A percentile compares a stretch with the other conserved stretches of the same genome.
phyloP scores from a whole-genome alignment of 768 basidiomycete genomes.

The Suillus discolor region DNA sequence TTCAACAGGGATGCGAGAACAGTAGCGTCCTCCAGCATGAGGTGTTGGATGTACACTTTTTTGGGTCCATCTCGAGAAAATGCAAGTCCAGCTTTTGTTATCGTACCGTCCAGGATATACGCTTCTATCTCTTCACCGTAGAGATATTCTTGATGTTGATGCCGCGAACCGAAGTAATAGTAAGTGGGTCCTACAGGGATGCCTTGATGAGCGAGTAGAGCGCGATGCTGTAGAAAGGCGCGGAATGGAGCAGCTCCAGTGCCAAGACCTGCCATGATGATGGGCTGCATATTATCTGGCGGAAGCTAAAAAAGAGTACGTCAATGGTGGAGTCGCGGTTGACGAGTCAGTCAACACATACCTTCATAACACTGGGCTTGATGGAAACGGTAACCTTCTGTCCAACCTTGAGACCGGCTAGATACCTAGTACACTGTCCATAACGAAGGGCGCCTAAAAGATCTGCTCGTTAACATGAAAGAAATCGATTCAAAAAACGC shows the following conservation, averaged over 20 bases:
- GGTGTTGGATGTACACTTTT: conserved; percentile 99
- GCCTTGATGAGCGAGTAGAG: conserved; percentile 75
- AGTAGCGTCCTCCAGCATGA: conserved; percentile 90
- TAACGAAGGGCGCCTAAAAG: conserved; percentile 68
- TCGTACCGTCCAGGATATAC: conserved; percentile 80
- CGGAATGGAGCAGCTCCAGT: conserved; percentile 99
- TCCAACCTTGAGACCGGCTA: conserved; percentile 79
- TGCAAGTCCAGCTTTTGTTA: conserved; percentile 90
- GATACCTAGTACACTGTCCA: conserved; percentile 97
- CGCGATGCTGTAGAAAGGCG: conserved; percentile 96
- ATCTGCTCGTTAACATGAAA: conserved; percentile 10
- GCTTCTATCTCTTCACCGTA: conserved; percentile 98
- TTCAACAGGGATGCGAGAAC: conserved; percentile 75
- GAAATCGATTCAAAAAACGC: conserved; percentile 24
- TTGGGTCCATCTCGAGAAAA: conserved; percentile 93
- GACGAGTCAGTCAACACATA: conserved; percentile 32
- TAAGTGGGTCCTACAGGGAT: conserved; percentile 87
- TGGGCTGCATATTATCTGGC: conserved; percentile 78
- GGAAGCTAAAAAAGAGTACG: conserved; percentile 61
- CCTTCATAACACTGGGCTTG: conserved; percentile 99
- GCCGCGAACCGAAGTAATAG: conserved; percentile 98
- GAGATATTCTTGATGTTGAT: conserved; percentile 93
- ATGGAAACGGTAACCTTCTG: conserved; percentile 96
- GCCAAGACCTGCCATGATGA: conserved; percentile 98
- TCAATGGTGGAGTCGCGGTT: neutral